Evolutionary conservation across 768 basidiomycete species (phyloP), one percentile per base, ranked within the genome.

Genomic region (Naematelia encephala): DNA sequence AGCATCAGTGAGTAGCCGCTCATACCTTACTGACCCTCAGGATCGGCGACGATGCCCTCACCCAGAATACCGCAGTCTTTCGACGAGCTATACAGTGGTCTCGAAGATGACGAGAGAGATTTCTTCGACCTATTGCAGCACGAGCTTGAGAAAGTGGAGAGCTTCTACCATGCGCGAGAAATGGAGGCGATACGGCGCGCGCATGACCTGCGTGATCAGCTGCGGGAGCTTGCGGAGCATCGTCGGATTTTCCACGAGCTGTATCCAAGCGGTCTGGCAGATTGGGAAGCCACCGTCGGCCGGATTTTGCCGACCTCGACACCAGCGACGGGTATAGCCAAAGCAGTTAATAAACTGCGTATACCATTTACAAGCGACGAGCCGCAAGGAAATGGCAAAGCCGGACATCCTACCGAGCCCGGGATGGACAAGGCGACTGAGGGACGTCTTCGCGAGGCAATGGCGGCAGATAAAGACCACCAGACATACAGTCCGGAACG

Each of bases 121-220:
- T 98, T 96, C 79, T 89, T 98, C 60, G 81, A 84, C 1, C 80
- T 84, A 22, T 81, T 97, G 5, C 89, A 96, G 64, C 72, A 72
- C 0, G 87, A 99, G 72, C 80, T 97, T 1, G 84, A 87, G 21
- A 96, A 94, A 75, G 84, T 97, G 12, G 89, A 89, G 59, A 78
- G 79, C 0, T 99, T 99, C 76, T 98, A 90, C 73, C 68, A 82
- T 4, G 84, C 83, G 23, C 82, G 91, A 85, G 78, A 81, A 81
- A 47, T 85, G 82, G 77, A 86, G 83, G 84, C 77, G 3, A 49
- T 65, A 1, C 58, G 67, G 22, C 69, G 79, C 13, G 75, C 71
- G 8, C 65, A 77, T n/a, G 70, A 77, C 11, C 60, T 98, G 4
- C 82, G 83, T 57, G 80, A 80, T 43, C 92, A 97, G 70, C 81